phyloP scores from a whole-genome alignment of 208 protist species.

The Endotrypanum monterogeii region DNA sequence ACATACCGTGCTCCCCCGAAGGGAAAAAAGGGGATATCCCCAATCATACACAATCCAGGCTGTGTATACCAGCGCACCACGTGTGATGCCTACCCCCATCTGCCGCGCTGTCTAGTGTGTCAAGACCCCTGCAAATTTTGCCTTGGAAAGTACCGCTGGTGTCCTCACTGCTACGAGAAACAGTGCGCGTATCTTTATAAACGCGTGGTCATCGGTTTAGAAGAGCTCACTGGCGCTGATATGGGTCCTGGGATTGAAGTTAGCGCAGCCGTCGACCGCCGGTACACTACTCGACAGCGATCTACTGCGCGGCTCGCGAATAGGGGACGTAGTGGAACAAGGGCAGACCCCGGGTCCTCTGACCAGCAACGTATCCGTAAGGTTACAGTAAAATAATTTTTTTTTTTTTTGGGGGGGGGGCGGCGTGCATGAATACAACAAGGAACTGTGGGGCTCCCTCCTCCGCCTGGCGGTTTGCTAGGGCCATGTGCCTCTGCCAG shows the following conservation, averaged over 20 bases:
- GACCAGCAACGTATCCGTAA: background rate
- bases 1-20: constrained; percentile 85
- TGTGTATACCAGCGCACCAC: constrained; percentile 84
- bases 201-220: constrained; percentile 73
- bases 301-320: constrained; percentile 27
- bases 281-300: constrained; percentile 11
- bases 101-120: constrained; percentile 75
- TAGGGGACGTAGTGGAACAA: constrained; percentile 2
- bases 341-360: background rate
- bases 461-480: too few relatives aligned
- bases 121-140: constrained; percentile 77
- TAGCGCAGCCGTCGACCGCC: background rate
- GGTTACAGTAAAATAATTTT: background rate
- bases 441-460: too few relatives aligned
- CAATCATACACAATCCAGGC: constrained; percentile 63
- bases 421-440: too few relatives aligned
- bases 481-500: too few relatives aligned
- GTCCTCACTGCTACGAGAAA: constrained; percentile 86
- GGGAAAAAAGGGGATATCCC: constrained; percentile 60
- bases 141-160: constrained; percentile 76
- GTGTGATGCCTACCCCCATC: constrained; percentile 80
- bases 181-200: constrained; percentile 79
- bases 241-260: constrained; percentile 14
- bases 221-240: constrained; percentile 21
- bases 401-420: background rate